phyloP scores from a whole-genome alignment of 305 asterid species.

The Rubia occidens region DNA sequence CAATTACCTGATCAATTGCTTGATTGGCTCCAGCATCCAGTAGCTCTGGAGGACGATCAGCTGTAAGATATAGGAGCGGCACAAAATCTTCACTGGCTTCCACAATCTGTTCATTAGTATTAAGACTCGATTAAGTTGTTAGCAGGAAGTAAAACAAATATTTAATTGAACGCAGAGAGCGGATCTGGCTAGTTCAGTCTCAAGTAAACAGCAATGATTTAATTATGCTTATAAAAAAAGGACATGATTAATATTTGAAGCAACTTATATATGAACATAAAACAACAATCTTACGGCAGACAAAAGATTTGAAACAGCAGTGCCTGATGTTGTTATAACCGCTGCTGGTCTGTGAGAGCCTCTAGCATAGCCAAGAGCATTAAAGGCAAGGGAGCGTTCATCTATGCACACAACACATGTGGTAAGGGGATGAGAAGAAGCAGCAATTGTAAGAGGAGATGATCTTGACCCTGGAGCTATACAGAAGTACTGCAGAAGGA shows the following conservation, averaged over 20 bases:
- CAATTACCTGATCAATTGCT: slow-evolving; percentile 82
- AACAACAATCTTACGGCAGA: slow-evolving; percentile 78
- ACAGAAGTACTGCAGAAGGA: slow-evolving; percentile 70
- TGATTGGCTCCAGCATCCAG: slow-evolving; percentile 96
- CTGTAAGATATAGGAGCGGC: slow-evolving; percentile 81
- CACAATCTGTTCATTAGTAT: slow-evolving; percentile 54
- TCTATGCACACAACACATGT: slow-evolving; percentile 86
- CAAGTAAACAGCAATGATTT: not conserved
- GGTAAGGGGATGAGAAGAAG: slow-evolving; percentile 78
- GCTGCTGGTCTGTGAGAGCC: slow-evolving; percentile 84
- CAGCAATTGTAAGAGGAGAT: slow-evolving; percentile 91
- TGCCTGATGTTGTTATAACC: slow-evolving; percentile 90
- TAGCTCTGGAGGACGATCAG: slow-evolving; percentile 97
- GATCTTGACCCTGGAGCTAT: slow-evolving; percentile 98
- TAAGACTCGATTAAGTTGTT: not conserved
- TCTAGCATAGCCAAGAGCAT: slow-evolving; percentile 94
- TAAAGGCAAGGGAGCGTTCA: slow-evolving; percentile 92
- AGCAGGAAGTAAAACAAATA: not conserved
- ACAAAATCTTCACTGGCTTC: slow-evolving; percentile 95
- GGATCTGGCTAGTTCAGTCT: not conserved
- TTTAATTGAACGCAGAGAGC: not conserved
- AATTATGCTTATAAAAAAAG: not conserved
- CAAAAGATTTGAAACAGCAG: slow-evolving; percentile 92
- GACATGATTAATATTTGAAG: not conserved
- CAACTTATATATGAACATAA: no score